Conservation (phyloP, 73 alveolate genomes). For the Paramecium sexaurelia region DNA sequence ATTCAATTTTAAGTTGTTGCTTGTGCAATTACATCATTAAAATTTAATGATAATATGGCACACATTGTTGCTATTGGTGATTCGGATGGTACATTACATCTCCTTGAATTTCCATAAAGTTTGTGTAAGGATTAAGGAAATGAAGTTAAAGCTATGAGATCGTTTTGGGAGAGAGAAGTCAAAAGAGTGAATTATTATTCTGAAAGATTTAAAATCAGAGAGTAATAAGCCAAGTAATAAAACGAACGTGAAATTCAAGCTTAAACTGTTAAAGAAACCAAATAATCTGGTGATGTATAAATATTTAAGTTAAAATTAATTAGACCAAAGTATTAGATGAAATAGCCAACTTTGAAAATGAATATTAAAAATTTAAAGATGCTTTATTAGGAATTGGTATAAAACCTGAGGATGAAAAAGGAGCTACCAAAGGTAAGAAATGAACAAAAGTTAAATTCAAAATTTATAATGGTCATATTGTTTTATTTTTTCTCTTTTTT, state of each 20-base stretch:
- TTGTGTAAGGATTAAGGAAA: conserved; percentile 66
- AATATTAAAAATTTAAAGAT: not conserved
- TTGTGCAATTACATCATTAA: conserved; percentile 37
- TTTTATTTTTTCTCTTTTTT: not conserved
- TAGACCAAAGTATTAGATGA: conserved; percentile 1
- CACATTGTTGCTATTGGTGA: conserved; percentile 68
- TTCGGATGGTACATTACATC: conserved; percentile 65
- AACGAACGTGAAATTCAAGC: conserved; percentile 46
- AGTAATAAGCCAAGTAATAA: conserved; percentile 51
- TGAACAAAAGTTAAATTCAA: not conserved
- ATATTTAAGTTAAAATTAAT: not conserved
- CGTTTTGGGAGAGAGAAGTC: conserved; percentile 67
- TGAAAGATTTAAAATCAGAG: conserved; percentile 63
- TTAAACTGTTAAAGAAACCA: not conserved
- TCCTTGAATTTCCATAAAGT: conserved; percentile 64
- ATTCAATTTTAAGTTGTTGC: conserved; percentile 54
- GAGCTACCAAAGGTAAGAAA: not conserved
- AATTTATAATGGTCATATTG: not conserved
- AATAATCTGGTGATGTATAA: not conserved
- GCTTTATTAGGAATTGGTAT: not conserved
- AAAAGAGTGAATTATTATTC: conserved; percentile 60
- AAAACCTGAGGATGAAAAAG: not conserved
- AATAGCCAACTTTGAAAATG: conserved; percentile 6
- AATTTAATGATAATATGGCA: conserved; percentile 58
- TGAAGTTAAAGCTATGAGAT: conserved; percentile 64